Percentiles rank a stretch among this genome's conserved stretches.
Evolutionary conservation across 371 early-diverging fungal species (phyloP).

Genomic region (Saksenaea oblongispora): DNA sequence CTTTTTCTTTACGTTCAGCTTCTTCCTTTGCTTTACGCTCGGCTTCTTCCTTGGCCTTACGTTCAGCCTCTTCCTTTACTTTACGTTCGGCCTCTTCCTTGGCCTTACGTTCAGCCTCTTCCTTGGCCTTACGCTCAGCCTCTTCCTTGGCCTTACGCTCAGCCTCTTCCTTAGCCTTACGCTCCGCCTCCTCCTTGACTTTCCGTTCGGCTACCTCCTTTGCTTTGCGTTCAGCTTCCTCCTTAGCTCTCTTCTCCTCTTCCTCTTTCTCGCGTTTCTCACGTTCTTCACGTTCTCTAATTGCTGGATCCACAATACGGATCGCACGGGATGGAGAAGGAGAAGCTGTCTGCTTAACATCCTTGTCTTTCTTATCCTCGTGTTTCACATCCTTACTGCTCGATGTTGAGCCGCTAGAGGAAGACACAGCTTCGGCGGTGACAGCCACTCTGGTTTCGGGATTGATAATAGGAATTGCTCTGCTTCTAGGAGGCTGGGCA

Average conservation of each 20-base stretch:
- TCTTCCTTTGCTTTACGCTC: constrained; percentile 36
- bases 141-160: constrained; percentile 38
- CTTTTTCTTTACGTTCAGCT: constrained; percentile 29
- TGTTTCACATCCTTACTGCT: constrained; percentile 28
- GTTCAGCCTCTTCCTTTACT: constrained; percentile 16
- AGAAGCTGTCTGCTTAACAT: constrained; percentile 36
- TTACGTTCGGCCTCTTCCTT: constrained; percentile 32
- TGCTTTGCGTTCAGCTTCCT: constrained; percentile 44
- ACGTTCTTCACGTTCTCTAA: constrained; percentile 50
- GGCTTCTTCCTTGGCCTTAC: constrained; percentile 40
- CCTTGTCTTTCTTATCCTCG: constrained; percentile 38
- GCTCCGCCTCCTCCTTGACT: constrained; percentile 37
- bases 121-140: constrained; percentile 28
- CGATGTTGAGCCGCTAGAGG: constrained; percentile 25
- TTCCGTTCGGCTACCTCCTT: constrained; percentile 36
- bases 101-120: constrained; percentile 41
- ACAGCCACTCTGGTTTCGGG: constrained; percentile 74
- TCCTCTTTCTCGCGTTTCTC: constrained; percentile 46
- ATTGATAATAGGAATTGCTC: constrained; percentile 73
- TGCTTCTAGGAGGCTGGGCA: constrained; percentile 44
- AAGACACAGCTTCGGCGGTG: constrained; percentile 40
- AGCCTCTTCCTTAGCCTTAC: constrained; percentile 37
- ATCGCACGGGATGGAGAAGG: constrained; percentile 51
- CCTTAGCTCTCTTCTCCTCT: constrained; percentile 44
- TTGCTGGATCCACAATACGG: constrained; percentile 67